These are phyloP conservation scores for Penicillium mononematosum DNA, from an alignment of 495 filamentous ascomycete genomes.

Conservation along the genomic window DNA sequence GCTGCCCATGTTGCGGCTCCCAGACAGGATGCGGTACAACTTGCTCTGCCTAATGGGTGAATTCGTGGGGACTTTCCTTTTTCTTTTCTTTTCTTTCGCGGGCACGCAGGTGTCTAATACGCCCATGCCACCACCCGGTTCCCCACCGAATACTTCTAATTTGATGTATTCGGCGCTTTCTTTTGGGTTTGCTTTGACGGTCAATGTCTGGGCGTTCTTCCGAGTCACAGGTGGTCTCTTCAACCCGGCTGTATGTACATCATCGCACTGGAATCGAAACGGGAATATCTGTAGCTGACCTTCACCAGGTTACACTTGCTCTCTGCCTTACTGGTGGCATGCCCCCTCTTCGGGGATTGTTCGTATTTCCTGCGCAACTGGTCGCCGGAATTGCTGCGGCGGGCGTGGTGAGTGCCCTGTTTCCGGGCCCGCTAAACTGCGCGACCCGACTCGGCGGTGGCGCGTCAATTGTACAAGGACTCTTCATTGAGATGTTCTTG, in stretches of 20 bases:
- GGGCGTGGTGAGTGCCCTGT: constrained; percentile 60
- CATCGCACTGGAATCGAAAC: too few species aligned
- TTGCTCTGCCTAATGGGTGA: constrained; percentile 64
- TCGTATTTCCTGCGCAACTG: constrained; percentile 56
- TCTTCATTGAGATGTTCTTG: constrained; percentile 80
- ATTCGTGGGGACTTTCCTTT: constrained; percentile 79
- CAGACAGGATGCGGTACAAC: constrained; percentile 45
- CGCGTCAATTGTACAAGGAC: constrained; percentile 60
- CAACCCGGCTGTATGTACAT: constrained; percentile 64
- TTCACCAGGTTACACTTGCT: constrained; percentile 54
- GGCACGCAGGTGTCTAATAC: constrained; percentile 72
- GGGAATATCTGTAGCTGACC: neutral
- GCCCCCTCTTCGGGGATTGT: constrained; percentile 45
- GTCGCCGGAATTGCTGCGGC: constrained; percentile 58
- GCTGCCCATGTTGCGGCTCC: constrained; percentile 43
- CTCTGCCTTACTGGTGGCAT: constrained; percentile 58
- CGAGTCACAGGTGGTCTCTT: constrained; percentile 77
- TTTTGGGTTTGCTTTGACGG: constrained; percentile 73
- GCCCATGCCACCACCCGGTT: constrained; percentile 34
- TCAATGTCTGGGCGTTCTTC: constrained; percentile 87
- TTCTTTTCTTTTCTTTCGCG: constrained; percentile 79
- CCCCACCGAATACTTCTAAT: constrained; percentile 40
- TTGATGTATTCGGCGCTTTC: constrained; percentile 69
- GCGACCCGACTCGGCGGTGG: constrained; percentile 56
- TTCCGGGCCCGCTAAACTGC: constrained; percentile 63